These are phyloP conservation scores for Iberis pinnata DNA, from an alignment of 345 rosid genomes.

Conservation along the genomic window DNA sequence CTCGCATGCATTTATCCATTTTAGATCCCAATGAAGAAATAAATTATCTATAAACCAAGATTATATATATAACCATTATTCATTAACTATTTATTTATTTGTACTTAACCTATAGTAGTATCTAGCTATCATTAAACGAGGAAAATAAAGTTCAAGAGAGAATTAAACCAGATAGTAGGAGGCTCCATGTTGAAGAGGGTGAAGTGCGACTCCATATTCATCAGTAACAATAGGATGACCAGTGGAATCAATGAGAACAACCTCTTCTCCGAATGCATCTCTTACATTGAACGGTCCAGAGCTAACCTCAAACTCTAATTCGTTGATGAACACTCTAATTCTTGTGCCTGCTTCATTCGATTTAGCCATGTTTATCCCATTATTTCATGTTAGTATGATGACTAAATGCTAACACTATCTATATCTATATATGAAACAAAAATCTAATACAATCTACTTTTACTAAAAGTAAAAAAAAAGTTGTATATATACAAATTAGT, in stretches of 20 bases:
- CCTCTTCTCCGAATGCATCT: conserved; percentile 85
- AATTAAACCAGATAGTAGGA: conserved; percentile 61
- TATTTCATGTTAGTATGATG: conserved; percentile 21
- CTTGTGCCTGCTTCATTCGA: conserved; percentile 23
- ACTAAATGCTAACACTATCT: not conserved
- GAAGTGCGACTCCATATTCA: conserved; percentile 75
- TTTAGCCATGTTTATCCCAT: conserved; percentile 13
- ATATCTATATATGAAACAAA: not conserved
- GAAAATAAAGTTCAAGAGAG: not conserved
- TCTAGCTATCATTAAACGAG: conserved; percentile 9
- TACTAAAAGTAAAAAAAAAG: not conserved
- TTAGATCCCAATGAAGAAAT: conserved; percentile 33
- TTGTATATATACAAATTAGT: not conserved
- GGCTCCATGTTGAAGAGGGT: conserved; percentile 78
- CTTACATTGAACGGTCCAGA: conserved; percentile 70
- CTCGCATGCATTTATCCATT: conserved; percentile 40
- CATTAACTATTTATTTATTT: not conserved
- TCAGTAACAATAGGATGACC: conserved; percentile 79
- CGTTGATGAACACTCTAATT: conserved; percentile 76
- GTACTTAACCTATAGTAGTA: conserved; percentile 3
- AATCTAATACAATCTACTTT: not conserved
- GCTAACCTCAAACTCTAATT: conserved; percentile 68
- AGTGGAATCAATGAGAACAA: conserved; percentile 54
- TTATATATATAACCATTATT: not conserved
- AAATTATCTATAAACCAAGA: conserved; percentile 23